Evolutionary conservation across 2,329 filamentous ascomycete genomes (phyloP).

Genomic region (Penicillium sp.): DNA sequence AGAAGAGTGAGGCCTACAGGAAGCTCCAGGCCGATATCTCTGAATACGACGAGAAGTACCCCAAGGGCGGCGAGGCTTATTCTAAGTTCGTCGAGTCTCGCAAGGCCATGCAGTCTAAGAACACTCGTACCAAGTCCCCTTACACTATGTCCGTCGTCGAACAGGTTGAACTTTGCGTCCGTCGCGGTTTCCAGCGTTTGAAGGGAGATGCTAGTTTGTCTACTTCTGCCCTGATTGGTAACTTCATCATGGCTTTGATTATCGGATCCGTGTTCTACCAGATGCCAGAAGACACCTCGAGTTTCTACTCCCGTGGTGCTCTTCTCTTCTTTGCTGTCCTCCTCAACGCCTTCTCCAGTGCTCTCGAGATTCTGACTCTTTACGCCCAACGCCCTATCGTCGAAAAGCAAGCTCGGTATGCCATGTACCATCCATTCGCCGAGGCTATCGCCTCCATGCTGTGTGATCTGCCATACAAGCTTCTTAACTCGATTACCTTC

Average conservation of each 20-base stretch:
- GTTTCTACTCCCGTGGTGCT: constrained; percentile 77
- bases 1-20: constrained; percentile 53
- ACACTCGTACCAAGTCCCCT: constrained; percentile 68
- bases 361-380: constrained; percentile 59
- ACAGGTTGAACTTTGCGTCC: constrained; percentile 77
- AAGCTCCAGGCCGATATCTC: constrained; percentile 47
- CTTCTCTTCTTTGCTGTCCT: constrained; percentile 86
- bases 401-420: constrained; percentile 30
- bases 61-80: constrained; percentile 45
- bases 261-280: constrained; percentile 82
- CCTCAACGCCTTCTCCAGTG: constrained; percentile 80
- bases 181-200: constrained; percentile 77
- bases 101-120: constrained; percentile 46
- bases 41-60: constrained; percentile 45
- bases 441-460: constrained; percentile 17
- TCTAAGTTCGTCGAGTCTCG: constrained; percentile 45
- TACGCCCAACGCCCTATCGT: constrained; percentile 23
- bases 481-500: constrained; percentile 73
- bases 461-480: constrained; percentile 69
- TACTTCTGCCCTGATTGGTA: constrained; percentile 65
- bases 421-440: constrained; percentile 30
- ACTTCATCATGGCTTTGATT: constrained; percentile 75
- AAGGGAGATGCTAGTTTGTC: constrained; percentile 76
- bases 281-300: constrained; percentile 62
- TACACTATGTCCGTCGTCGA: constrained; percentile 77